Percentiles rank a stretch among this genome's conserved stretches.
Conservation (phyloP, 371 early-diverging fungal genomes). For the Dichotomocladium elegans region DNA sequence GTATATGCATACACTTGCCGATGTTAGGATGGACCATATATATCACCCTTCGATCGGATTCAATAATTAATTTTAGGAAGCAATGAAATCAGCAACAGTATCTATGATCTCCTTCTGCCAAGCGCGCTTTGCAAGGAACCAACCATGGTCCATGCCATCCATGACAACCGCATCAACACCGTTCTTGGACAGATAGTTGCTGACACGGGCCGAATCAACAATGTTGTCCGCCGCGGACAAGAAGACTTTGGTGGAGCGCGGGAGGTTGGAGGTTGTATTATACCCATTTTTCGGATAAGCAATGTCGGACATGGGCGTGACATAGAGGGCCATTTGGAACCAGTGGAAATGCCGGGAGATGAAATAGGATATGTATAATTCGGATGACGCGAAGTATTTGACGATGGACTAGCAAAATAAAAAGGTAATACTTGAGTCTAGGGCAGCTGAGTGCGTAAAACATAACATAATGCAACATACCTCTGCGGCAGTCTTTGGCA, state of each 20-base stretch:
- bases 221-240: constrained; percentile 51
- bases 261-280: constrained; percentile 16
- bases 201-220: constrained; percentile 41
- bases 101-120: constrained; percentile 40
- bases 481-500: constrained; percentile 59
- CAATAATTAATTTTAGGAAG: background rate
- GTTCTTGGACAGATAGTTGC: constrained; percentile 41
- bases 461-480: constrained; percentile 7
- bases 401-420: constrained; percentile 42
- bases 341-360: constrained; percentile 68
- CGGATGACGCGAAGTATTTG: constrained; percentile 64
- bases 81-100: constrained; percentile 20
- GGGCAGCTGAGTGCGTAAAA: background rate
- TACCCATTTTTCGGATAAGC: constrained; percentile 2
- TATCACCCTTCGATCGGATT: too few species aligned
- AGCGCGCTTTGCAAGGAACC: constrained; percentile 37
- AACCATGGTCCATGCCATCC: constrained; percentile 53
- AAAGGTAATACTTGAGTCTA: background rate
- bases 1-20: too few species aligned
- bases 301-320: constrained; percentile 18
- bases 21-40: too few species aligned
- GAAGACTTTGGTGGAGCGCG: constrained; percentile 32
- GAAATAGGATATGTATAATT: constrained; percentile 63
- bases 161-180: constrained; percentile 41
- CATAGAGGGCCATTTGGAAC: constrained; percentile 56